Percentiles rank a stretch among this genome's conserved stretches.
Conservation (phyloP, 345 rosid species). For the Angophora floribunda region DNA sequence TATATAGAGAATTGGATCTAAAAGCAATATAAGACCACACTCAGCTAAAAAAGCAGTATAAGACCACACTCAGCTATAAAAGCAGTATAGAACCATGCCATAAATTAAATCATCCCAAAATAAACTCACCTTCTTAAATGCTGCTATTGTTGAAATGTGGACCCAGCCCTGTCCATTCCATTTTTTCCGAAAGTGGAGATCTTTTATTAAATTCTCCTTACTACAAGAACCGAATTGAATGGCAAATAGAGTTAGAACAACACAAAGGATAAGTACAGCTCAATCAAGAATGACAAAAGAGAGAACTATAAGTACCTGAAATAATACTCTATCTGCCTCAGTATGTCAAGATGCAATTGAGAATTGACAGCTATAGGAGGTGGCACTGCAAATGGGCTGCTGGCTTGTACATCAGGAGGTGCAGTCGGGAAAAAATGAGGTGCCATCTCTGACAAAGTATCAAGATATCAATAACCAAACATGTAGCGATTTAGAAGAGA, state of each 20-base stretch:
- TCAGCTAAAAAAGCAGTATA: background rate
- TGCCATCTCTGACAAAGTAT: conserved; percentile 30
- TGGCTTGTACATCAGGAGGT: conserved; percentile 24
- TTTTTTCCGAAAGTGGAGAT: conserved; percentile 62
- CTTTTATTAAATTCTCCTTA: conserved; percentile 67
- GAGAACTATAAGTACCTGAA: conserved; percentile 48
- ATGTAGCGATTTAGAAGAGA: background rate
- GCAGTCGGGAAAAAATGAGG: conserved; percentile 35
- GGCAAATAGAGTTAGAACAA: background rate
- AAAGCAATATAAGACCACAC: background rate
- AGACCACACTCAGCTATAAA: background rate
- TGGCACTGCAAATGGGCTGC: conserved; percentile 34
- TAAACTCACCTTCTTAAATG: conserved; percentile 68
- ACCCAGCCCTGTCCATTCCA: conserved; percentile 96
- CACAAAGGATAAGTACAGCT: background rate
- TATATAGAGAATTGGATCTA: background rate
- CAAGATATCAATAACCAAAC: background rate
- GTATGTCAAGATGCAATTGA: conserved; percentile 45
- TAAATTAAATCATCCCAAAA: conserved; percentile 1
- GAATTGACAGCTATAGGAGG: conserved; percentile 36
- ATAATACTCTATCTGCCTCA: conserved; percentile 73
- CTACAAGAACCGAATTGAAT: conserved; percentile 32
- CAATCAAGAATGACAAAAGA: background rate
- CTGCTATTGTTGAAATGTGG: conserved; percentile 54
- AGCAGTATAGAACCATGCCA: background rate